These are phyloP conservation scores for Cryphonectria japonica DNA, from an alignment of 2,329 filamentous ascomycete genomes.

Conservation along the genomic window DNA sequence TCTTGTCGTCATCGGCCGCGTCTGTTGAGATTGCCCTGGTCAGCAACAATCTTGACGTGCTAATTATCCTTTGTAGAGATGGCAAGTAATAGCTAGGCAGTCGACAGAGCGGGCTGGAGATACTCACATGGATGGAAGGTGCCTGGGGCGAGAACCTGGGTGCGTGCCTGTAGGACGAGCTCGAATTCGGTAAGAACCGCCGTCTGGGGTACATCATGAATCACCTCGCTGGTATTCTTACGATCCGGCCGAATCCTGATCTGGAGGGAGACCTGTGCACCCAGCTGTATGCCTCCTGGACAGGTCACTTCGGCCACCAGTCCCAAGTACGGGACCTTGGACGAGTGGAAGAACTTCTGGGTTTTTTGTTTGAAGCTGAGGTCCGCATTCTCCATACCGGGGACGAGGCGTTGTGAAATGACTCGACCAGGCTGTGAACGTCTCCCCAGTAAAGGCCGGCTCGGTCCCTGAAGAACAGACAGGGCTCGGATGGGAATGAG, in stretches of 20 bases:
- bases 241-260: constrained; percentile 30
- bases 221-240: constrained; percentile 24
- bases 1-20: not conserved
- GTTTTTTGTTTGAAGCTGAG: constrained; percentile 41
- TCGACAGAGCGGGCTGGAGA: not conserved
- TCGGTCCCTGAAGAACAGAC: constrained; percentile 27
- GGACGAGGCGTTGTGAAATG: constrained; percentile 36
- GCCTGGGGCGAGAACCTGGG: constrained; percentile 29
- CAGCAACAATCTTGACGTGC: not conserved
- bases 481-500: constrained; percentile 33
- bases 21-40: not conserved
- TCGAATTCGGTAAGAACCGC: constrained; percentile 30
- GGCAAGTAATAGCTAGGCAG: not conserved
- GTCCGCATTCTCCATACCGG: constrained; percentile 37
- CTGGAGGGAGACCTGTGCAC: constrained; percentile 33
- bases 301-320: constrained; percentile 36
- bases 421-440: constrained; percentile 22
- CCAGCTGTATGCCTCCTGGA: constrained; percentile 39
- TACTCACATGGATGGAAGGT: constrained; percentile 10
- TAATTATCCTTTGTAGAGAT: not conserved
- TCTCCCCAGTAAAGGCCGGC: constrained; percentile 25
- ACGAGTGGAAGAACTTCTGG: constrained; percentile 38
- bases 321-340: constrained; percentile 39
- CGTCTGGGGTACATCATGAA: constrained; percentile 28
- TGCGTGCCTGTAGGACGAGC: constrained; percentile 29